Percentiles rank a stretch among this genome's conserved stretches.
phyloP scores from a whole-genome alignment of 2,329 filamentous ascomycete species.

The Epicoccum nigrum region DNA sequence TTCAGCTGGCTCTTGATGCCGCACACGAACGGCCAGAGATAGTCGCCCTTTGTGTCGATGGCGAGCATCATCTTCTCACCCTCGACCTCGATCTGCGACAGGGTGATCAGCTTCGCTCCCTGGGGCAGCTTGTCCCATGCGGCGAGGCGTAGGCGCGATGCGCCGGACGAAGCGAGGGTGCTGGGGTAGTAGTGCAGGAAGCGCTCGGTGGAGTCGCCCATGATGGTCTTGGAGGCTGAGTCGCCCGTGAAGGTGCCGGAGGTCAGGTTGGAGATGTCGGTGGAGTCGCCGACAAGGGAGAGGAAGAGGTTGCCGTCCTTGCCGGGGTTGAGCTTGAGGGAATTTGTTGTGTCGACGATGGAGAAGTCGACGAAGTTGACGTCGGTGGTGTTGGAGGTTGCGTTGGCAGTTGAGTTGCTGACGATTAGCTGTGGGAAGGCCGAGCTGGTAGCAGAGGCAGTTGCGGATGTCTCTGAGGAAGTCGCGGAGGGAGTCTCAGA shows the following conservation, averaged over 20 bases:
- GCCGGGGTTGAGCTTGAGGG: slow-evolving; percentile 11
- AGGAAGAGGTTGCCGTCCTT: slow-evolving; percentile 12
- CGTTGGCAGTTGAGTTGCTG: slow-evolving; percentile 4
- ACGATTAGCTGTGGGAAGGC: neutral
- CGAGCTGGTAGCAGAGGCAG: neutral
- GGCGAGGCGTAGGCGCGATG: slow-evolving; percentile 10
- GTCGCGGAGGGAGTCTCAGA: slow-evolving; percentile 1
- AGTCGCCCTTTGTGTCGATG: slow-evolving; percentile 10
- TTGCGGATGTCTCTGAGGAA: neutral
- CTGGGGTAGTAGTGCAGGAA: slow-evolving; percentile 13
- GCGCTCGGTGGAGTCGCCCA: slow-evolving; percentile 11
- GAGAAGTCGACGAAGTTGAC: slow-evolving; percentile 8
- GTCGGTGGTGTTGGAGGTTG: slow-evolving; percentile 8
- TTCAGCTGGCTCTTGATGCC: slow-evolving; percentile 15
- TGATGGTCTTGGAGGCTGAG: slow-evolving; percentile 9
- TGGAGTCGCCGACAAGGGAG: slow-evolving; percentile 7
- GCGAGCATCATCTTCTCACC: slow-evolving; percentile 13
- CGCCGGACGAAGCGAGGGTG: slow-evolving; percentile 5
- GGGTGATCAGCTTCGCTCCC: slow-evolving; percentile 13
- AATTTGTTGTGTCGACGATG: slow-evolving; percentile 12
- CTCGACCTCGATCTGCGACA: slow-evolving; percentile 10
- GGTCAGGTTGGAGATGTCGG: slow-evolving; percentile 9
- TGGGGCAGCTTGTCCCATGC: slow-evolving; percentile 12
- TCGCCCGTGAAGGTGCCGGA: slow-evolving; percentile 10
- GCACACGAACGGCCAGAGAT: slow-evolving; percentile 15